Evolutionary conservation across 1,139 yeast species (phyloP), one percentile per base, ranked within the genome.

Genomic region (Geotrichum carabidarum): DNA sequence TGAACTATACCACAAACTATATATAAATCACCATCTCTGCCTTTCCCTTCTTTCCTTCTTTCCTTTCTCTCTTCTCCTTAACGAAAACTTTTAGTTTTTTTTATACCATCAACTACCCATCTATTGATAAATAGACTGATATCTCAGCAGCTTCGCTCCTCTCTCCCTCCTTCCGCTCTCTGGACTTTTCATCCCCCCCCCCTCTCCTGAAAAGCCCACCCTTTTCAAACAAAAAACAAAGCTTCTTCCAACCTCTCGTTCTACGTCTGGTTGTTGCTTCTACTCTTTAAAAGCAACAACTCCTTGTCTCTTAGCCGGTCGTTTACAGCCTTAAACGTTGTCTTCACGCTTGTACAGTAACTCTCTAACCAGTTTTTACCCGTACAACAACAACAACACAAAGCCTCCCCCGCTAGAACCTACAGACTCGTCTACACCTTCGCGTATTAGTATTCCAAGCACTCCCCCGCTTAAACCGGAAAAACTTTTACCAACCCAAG

Each of bases 271-370:
- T 44, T 43, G 43, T 44, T 49, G 44, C 43, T 12, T 40, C 17
- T 22, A 22, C 27, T 22, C 27, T 22, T 5, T 22, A 22, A 22
- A 22, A 22, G 45, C 51, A 48, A 15, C 51, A 38, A 40, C 40
- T 48, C 11, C 27, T 22, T 22, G 27, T 38, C 35, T 37, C 40
- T 27, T 31, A 48, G 44, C 45, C 31, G 22, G 6, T 18, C 36
- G 34, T 42, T 48, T 18, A 34, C 38, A 37, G 14, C 47, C 8
- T 27, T 42, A 27, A 48, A 48, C 42, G 51, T 48, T 48, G 51
- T 48, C 51, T 48, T 48, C 46, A 42, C 22, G 51, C 47, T 30
- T 36, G 51, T 34, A 48, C 44, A 37, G 46, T 32, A 48, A 48
- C 36, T 48, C 44, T 8, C 31, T 35, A 38, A 18, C 44, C 47